Base-by-base conservation (phyloP, 1,284 basidiomycete species). In the Leccinum insolens region DNA sequence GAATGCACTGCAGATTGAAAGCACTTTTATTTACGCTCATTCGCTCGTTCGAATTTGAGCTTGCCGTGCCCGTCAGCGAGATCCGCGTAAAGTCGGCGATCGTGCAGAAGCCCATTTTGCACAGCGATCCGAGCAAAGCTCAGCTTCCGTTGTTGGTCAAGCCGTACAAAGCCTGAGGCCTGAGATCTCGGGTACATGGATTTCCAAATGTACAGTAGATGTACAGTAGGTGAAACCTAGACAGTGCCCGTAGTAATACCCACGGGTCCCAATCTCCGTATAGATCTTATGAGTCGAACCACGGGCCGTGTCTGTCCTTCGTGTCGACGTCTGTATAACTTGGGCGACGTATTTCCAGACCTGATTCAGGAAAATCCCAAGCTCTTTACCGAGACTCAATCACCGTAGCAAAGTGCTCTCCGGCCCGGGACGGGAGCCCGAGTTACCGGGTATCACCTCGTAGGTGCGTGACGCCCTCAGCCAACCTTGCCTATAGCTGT, bases 241-340 rank as follows among this genome's bases (percentile, higher is more conserved):
- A 28, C 28, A 28, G 28, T 28, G 28, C 28, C 28, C 28, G 28
- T 28, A 28, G 28, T 28, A 28, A 28, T 28, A 28, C 28, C 28
- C 25, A 28, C 62, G 8, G 6, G 31, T 49, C 59, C 65, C 49
- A 5, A 71, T 37, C 17, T 46, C 41, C n/a, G 20, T 39, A n/a
- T 68, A 93, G 92, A 89, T 92, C n/a, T 71, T 93, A 25, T 93
- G 91, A 91, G 89, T 75, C 85, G 92, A 3, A 76, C 82, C 5
- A 84, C 81, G 6, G 85, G 88, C 65, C 86, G 92, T 37, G 84
- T 94, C 67, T 94, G 92, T 74, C 92, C 92, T 3, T 86, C 90
- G 1, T 94, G 92, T 75, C 86, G 88, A 74, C 81, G 92, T 17
- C 77, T 93, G 28, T 94, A 92, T 73, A 82, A 80, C 11, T 78